Evolutionary conservation across 768 basidiomycete species (phyloP).

Genomic region (Gloeopeniophorella convolvens): DNA sequence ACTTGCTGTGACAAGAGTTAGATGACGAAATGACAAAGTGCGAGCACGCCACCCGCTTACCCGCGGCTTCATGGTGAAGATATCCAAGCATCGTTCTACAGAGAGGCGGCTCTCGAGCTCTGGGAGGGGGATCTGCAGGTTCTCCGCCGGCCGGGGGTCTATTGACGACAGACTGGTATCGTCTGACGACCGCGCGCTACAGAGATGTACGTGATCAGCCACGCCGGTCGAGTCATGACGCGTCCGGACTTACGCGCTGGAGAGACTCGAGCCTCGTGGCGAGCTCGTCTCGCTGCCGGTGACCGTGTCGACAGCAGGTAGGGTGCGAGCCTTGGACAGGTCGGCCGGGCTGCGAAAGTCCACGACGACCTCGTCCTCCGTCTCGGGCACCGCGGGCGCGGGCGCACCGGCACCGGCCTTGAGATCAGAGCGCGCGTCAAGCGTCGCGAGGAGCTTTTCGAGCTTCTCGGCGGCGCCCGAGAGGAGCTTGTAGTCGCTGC

Average conservation of each 20-base stretch:
- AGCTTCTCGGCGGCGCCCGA: conserved; percentile 76
- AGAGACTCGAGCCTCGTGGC: conserved; percentile 41
- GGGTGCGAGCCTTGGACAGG: not conserved
- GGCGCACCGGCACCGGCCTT: conserved; percentile 40
- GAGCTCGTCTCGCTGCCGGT: conserved; percentile 46
- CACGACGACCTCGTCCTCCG: conserved; percentile 52
- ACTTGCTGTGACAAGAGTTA: conserved; percentile 57
- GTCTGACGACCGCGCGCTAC: conserved; percentile 53
- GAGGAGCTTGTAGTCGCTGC: conserved; percentile 80
- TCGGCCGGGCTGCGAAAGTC: conserved; percentile 36
- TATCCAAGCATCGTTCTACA: conserved; percentile 76
- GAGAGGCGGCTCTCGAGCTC: conserved; percentile 79
- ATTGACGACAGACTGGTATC: conserved; percentile 52
- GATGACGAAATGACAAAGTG: not conserved
- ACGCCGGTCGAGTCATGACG: not conserved
- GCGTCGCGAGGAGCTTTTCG: conserved; percentile 58
- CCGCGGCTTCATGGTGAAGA: conserved; percentile 94
- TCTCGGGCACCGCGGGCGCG: conserved; percentile 27
- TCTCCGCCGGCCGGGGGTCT: conserved; percentile 45
- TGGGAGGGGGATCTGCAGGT: conserved; percentile 50
- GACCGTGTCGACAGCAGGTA: conserved; percentile 26
- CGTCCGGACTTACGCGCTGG: conserved; percentile 44
- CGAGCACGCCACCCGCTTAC: conserved; percentile 36
- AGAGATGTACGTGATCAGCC: conserved; percentile 7
- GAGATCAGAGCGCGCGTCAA: conserved; percentile 53